These are phyloP conservation scores for Beta lomatogona DNA, from an alignment of 179 eudicot genomes.

Conservation along the genomic window DNA sequence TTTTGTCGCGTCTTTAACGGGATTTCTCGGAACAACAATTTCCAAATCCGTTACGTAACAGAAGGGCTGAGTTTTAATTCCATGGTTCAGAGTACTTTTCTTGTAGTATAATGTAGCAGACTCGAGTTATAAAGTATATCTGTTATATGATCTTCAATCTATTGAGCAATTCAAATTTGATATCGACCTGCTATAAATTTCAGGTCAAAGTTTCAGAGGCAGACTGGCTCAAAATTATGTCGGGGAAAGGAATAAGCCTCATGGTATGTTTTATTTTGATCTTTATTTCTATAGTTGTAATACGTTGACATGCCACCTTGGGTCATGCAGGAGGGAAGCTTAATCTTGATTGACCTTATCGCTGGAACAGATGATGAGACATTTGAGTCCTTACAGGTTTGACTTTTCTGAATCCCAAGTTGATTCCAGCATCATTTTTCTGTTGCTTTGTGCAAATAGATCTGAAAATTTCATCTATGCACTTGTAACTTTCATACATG, in stretches of 20 bases:
- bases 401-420: slow-evolving; percentile 11
- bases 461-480: background rate
- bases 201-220: slow-evolving; percentile 84
- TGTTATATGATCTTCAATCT: background rate
- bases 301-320: slow-evolving; percentile 18
- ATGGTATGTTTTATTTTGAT: slow-evolving; percentile 43
- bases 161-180: background rate
- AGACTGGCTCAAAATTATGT: slow-evolving; percentile 77
- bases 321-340: slow-evolving; percentile 70
- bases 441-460: background rate
- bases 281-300: slow-evolving; percentile 1
- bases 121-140: background rate
- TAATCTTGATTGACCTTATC: slow-evolving; percentile 53
- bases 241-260: slow-evolving; percentile 64
- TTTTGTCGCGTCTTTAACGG: no score
- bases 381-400: slow-evolving; percentile 79
- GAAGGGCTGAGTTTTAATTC: no score
- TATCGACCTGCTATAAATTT: slow-evolving; percentile 11
- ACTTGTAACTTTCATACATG: slow-evolving; percentile 2
- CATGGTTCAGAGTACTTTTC: background rate
- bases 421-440: background rate
- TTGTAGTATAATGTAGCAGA: background rate
- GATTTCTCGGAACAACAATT: no score
- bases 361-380: slow-evolving; percentile 73
- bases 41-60: no score